A percentile compares a stretch with the other conserved stretches of the same genome.
These are phyloP conservation scores for Xylaria sp. DNA, from an alignment of 2,329 filamentous ascomycete genomes.

Conservation along the genomic window DNA sequence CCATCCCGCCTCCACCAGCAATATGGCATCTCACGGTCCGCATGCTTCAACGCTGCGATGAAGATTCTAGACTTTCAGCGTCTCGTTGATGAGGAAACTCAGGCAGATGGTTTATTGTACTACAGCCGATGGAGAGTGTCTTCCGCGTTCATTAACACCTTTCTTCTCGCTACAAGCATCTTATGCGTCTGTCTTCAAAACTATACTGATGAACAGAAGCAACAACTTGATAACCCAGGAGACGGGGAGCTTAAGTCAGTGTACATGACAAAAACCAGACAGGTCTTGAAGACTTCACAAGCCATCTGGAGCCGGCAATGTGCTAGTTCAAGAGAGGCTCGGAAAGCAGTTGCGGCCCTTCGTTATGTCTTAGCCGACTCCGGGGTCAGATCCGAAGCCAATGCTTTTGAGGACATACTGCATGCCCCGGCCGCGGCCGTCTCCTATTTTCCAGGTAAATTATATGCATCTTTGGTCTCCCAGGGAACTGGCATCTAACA, in stretches of 20 bases:
- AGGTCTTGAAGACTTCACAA: constrained; percentile 13
- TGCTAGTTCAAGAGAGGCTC: constrained; percentile 8
- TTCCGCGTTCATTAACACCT: no score
- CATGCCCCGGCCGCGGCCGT: neutral
- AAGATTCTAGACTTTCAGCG: no score
- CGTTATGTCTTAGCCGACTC: constrained; percentile 13
- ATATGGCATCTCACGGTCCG: no score
- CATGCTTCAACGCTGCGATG: no score
- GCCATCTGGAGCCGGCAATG: constrained; percentile 19
- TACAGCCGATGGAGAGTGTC: no score
- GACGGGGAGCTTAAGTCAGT: neutral
- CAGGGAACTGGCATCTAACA: neutral
- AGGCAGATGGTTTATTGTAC: no score
- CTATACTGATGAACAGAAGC: no score
- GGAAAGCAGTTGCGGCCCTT: constrained; percentile 14
- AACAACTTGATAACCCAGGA: neutral
- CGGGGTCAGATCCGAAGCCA: neutral
- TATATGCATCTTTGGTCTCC: neutral
- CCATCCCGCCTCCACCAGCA: no score
- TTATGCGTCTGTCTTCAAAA: no score
- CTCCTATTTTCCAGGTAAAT: constrained; percentile 6
- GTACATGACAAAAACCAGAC: constrained; percentile 14
- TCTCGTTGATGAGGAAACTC: no score
- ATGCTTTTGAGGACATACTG: neutral
- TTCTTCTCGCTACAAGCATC: no score